Evolutionary conservation across 23 red algal genomes (phyloP).

Genomic region (Rhodosorus marinus): DNA sequence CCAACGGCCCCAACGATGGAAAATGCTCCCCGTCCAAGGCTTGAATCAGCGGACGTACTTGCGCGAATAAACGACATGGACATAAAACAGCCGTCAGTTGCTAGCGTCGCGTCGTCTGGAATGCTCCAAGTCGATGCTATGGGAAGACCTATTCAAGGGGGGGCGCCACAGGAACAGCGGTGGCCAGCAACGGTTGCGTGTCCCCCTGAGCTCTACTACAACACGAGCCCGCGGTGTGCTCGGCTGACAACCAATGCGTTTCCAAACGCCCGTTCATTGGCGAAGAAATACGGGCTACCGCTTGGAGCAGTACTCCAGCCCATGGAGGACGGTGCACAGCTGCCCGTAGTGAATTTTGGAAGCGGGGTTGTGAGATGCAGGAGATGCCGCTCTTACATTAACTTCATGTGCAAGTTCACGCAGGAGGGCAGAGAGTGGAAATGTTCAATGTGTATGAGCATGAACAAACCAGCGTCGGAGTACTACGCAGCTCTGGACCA

Average conservation of each 20-base stretch:
- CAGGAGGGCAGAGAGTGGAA: conserved; percentile 78
- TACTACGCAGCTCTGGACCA: conserved; percentile 88
- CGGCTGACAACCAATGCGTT: conserved; percentile 35
- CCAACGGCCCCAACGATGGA: too few relatives aligned
- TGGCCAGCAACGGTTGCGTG: conserved; percentile 52
- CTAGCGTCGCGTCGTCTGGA: too few relatives aligned
- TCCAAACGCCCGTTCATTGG: conserved; percentile 24
- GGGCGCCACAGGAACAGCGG: too few relatives aligned
- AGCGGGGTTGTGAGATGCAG: conserved; percentile 79
- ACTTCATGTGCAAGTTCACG: conserved; percentile 56
- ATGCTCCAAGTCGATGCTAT: too few relatives aligned
- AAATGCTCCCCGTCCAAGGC: too few relatives aligned
- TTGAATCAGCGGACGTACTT: too few relatives aligned
- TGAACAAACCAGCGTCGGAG: conserved; percentile 57
- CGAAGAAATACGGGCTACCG: conserved; percentile 61
- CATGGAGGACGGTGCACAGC: conserved; percentile 8
- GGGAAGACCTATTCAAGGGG: too few relatives aligned
- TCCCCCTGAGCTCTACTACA: conserved; percentile 38
- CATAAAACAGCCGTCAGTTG: too few relatives aligned
- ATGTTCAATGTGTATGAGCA: conserved; percentile 73
- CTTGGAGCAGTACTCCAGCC: conserved; percentile 79
- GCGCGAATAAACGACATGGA: too few relatives aligned
- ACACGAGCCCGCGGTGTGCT: conserved; percentile 17
- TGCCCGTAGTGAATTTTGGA: conserved; percentile 98
- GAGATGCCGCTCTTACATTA: conserved; percentile 79